A percentile compares a stretch with the other conserved stretches of the same genome.
phyloP scores from a whole-genome alignment of 176 grass and related monocot genomes.

The Oryza glaberrima region DNA sequence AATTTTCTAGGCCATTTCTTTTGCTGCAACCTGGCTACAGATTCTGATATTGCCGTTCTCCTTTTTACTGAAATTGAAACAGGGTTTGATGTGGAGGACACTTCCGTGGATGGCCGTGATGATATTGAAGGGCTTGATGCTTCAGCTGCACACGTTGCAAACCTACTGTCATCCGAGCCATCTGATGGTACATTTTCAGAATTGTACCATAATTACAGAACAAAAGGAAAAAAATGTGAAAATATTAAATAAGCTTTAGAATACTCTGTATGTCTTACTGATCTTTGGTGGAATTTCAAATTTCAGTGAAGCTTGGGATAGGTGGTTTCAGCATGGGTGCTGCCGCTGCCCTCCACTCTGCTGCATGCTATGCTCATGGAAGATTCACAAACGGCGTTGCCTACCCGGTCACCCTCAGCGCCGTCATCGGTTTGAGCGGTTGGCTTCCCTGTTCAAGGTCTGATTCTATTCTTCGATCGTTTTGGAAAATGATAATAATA shows the following conservation, averaged over 20 bases:
- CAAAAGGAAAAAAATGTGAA: background rate
- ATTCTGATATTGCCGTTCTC: conserved; percentile 8
- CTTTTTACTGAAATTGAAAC: conserved; percentile 25
- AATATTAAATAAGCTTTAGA: background rate
- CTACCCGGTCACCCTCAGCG: conserved; percentile 76
- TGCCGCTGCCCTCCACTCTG: conserved; percentile 73
- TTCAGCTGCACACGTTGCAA: conserved; percentile 81
- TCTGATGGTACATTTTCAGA: conserved; percentile 65
- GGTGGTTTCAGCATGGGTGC: conserved; percentile 96
- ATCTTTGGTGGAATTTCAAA: background rate
- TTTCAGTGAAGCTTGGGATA: conserved; percentile 89
- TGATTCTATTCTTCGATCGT: background rate
- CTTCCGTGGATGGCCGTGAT: conserved; percentile 77
- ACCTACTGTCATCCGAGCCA: conserved; percentile 84
- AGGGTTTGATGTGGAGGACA: conserved; percentile 94
- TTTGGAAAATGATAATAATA: background rate
- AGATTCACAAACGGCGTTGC: conserved; percentile 62
- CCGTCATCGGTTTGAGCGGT: conserved; percentile 73
- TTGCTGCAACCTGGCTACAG: conserved; percentile 31
- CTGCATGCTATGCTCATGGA: conserved; percentile 75
- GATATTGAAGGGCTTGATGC: conserved; percentile 79
- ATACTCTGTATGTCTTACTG: background rate
- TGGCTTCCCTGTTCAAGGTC: conserved; percentile 98
- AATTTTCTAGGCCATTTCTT: conserved; percentile 23
- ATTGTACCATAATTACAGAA: background rate